Evolutionary conservation across 2,329 filamentous ascomycete species (phyloP), one percentile per base, ranked within the genome.

Genomic region (Venturia oleaginea): DNA sequence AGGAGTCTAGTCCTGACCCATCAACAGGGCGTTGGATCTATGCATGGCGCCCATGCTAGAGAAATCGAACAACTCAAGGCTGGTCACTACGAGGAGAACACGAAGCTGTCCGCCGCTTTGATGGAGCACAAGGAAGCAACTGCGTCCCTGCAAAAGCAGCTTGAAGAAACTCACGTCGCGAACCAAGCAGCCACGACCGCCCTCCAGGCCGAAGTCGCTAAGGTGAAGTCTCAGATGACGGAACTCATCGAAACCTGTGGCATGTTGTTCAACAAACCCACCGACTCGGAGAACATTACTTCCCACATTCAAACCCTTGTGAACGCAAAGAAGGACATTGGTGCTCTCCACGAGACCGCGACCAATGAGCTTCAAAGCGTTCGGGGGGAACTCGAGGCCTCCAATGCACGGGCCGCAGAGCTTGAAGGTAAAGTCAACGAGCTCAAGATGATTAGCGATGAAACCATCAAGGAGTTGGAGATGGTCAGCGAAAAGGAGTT

Each of bases 401-500:
- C 77, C 5, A 71, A 73, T 43, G 72, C 72, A 60, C 74, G 75
- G 6, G 73, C 75, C 32, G 69, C 72, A 17, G 72, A 72, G 40
- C 72, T 81, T 30, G 78, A 80, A 69, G 71, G 69, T 57, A 76
- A 79, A 66, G 71, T 80, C 42, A 75, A 72, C 22, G 78, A 81
- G 68, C 71, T 81, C 24, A 79, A 79, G 70, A 66, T 70, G 24
- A 74, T 79, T 68, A 80, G 85, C 67, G 80, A 84, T 61, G 79
- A 83, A 66, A 82, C 82, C 63, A 74, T 84, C 48, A 80, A 80
- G 67, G 83, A 85, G 69, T 79, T 87, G 30, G 80, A 83, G 67
- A 79, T 79, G 67, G 78, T 86, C 64, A 79, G 77, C 27, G 78
- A 80, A 19, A 84, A 85, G 77, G 96, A 95, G 80, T 88, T 91